phyloP scores from a whole-genome alignment of 2,329 filamentous ascomycete genomes.

The Apiospora malaysiana region DNA sequence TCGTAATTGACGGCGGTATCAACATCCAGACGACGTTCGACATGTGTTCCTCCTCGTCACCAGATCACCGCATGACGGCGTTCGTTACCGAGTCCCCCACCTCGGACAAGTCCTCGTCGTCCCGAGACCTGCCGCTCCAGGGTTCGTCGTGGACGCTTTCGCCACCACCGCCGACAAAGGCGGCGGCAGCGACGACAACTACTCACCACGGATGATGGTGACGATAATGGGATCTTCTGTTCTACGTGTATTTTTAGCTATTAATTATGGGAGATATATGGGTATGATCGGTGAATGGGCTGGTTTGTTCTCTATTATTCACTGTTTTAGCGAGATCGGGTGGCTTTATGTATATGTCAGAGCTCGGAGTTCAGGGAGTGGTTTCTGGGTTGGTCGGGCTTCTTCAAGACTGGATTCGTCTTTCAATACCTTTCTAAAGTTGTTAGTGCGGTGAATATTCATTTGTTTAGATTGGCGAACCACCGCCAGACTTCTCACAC shows the following conservation, averaged over 20 bases:
- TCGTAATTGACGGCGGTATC: background rate
- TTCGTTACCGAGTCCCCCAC: background rate
- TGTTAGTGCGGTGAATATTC: background rate
- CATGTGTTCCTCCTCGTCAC: background rate
- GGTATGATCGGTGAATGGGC: background rate
- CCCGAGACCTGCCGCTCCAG: conserved; percentile 4
- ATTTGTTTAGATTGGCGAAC: background rate
- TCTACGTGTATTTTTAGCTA: too few relatives aligned
- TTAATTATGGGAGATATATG: background rate
- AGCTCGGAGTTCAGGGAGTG: background rate
- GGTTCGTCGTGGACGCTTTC: background rate
- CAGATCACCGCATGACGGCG: background rate
- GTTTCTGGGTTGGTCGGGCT: background rate
- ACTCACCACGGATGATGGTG: background rate
- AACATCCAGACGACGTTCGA: conserved; percentile 10
- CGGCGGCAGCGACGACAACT: background rate
- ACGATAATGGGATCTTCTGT: too few relatives aligned
- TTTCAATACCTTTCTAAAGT: background rate
- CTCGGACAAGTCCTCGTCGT: background rate
- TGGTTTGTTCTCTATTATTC: background rate
- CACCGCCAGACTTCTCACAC: background rate
- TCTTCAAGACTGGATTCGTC: background rate
- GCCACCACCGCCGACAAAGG: background rate
- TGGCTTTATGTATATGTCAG: background rate
- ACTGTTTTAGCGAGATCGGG: background rate